Evolutionary conservation across 164 flowering plant genomes (phyloP).

Genomic region (Chloranthus sessilifolius): DNA sequence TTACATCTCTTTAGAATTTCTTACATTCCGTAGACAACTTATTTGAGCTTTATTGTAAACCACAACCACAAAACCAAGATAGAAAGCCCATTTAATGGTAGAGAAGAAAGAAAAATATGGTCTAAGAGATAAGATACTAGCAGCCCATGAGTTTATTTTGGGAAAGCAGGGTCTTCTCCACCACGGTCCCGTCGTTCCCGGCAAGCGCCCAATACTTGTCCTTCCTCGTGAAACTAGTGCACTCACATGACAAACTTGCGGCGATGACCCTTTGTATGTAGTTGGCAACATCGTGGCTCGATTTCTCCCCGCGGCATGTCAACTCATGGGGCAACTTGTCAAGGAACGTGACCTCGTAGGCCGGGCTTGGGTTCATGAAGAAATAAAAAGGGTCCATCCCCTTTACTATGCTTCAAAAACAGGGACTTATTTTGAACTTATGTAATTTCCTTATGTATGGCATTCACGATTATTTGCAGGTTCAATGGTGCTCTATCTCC

Average conservation of each 20-base stretch:
- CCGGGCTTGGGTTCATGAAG: conserved; percentile 74
- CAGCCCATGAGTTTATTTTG: conserved; percentile 28
- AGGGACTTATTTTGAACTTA: too few species aligned
- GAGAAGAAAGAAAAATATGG: too few species aligned
- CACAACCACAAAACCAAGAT: too few species aligned
- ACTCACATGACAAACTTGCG: conserved; percentile 44
- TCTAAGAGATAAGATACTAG: too few species aligned
- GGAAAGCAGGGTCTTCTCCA: conserved; percentile 16
- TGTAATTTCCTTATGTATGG: too few species aligned
- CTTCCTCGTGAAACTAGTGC: conserved; percentile 62
- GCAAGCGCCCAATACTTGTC: conserved; percentile 63
- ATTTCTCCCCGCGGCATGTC: conserved; percentile 37
- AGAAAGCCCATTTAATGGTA: too few species aligned
- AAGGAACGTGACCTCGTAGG: conserved; percentile 54
- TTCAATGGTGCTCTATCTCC: conserved; percentile 77
- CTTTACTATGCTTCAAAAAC: too few species aligned
- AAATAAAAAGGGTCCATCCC: conserved; percentile 63
- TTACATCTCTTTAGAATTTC: too few species aligned
- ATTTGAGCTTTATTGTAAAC: too few species aligned
- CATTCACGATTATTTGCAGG: too few species aligned
- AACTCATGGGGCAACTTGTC: conserved; percentile 43
- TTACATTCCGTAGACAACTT: too few species aligned
- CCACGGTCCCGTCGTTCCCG: conserved; percentile 58
- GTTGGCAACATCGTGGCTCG: conserved; percentile 61
- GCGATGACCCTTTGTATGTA: conserved; percentile 57